phyloP scores from a whole-genome alignment of 108 stramenopile genomes.

The Cyclostephanos tholiformis region DNA sequence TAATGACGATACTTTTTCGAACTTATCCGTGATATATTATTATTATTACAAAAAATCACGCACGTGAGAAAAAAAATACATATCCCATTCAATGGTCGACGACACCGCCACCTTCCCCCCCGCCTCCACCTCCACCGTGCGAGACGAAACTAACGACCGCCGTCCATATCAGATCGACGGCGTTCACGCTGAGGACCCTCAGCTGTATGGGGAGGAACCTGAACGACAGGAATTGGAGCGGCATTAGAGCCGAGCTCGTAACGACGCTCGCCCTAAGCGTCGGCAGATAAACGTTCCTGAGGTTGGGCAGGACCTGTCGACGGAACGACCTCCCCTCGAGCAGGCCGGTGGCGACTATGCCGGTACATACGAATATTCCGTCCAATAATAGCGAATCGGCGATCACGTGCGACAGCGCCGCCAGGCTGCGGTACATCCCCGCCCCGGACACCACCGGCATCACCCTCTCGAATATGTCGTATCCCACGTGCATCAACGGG shows the following conservation, averaged over 20 bases:
- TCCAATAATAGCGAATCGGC: constrained; percentile 64
- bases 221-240: constrained; percentile 72
- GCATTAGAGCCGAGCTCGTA: constrained; percentile 53
- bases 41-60: neutral
- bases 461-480: constrained; percentile 64
- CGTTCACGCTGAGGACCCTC: constrained; percentile 73
- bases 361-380: constrained; percentile 62
- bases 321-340: constrained; percentile 60
- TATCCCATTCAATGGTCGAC: no score
- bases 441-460: constrained; percentile 47
- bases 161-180: constrained; percentile 76
- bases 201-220: constrained; percentile 65
- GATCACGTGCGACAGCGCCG: constrained; percentile 63
- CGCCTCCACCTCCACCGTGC: constrained; percentile 40
- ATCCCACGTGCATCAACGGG: constrained; percentile 75
- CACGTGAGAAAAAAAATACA: neutral
- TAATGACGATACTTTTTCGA: no score
- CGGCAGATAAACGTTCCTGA: constrained; percentile 50
- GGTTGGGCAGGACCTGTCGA: constrained; percentile 45
- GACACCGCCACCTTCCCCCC: neutral
- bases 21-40: no score
- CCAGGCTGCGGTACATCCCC: constrained; percentile 30
- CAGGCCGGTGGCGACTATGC: constrained; percentile 57
- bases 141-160: constrained; percentile 71
- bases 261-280: constrained; percentile 65